Conservation (phyloP, 1,284 basidiomycete species). For the Psilocybe mexicana region DNA sequence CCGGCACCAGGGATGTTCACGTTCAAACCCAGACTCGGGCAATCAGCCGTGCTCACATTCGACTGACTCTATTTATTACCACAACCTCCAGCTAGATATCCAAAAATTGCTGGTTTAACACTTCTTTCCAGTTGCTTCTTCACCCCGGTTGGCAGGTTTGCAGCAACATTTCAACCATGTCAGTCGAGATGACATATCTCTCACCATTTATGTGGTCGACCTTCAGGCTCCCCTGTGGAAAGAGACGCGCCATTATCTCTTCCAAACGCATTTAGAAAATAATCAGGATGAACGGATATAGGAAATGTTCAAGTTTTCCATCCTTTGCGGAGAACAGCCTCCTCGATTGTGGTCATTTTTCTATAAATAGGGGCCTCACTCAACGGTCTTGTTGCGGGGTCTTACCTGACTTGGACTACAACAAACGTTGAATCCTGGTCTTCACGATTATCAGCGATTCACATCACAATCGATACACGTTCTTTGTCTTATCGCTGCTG, state of each 20-base stretch:
- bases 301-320: not conserved
- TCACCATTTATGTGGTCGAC: no score
- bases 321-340: not conserved
- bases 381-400: not conserved
- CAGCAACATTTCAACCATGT: no score
- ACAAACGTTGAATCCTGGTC: constrained; percentile 4
- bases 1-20: not conserved
- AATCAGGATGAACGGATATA: no score
- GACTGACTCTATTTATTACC: no score
- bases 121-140: no score
- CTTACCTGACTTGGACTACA: not conserved
- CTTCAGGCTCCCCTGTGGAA: no score
- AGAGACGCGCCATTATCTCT: no score
- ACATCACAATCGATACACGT: constrained; percentile 18
- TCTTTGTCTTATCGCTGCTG: constrained; percentile 1
- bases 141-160: no score
- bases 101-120: no score
- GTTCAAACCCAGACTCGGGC: constrained; percentile 11
- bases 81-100: no score
- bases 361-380: constrained; percentile 7
- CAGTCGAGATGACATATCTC: no score
- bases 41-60: not conserved
- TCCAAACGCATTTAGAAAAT: no score
- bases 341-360: not conserved
- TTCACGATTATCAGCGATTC: constrained; percentile 6